Conservation (phyloP, 768 basidiomycete genomes). For the Favolaschia claudopus region DNA sequence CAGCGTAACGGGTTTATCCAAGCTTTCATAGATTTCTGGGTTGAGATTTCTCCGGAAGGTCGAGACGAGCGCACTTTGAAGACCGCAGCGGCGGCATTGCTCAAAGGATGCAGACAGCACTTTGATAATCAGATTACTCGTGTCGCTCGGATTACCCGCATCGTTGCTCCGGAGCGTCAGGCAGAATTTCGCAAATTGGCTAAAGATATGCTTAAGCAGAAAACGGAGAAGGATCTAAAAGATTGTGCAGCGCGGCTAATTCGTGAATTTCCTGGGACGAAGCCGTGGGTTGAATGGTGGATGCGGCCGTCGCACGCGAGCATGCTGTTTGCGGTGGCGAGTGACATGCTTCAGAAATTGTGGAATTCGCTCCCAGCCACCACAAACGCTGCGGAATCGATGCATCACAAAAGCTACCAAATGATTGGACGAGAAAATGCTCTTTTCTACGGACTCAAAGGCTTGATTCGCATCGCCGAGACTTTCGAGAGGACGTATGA, state of each 20-base stretch:
- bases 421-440: slow-evolving; percentile 13
- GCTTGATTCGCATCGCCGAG: not conserved
- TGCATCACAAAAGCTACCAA: slow-evolving; percentile 28
- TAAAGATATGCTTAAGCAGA: slow-evolving; percentile 7
- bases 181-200: slow-evolving; percentile 26
- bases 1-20: slow-evolving; percentile 39
- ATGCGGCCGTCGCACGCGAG: slow-evolving; percentile 26
- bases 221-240: slow-evolving; percentile 19
- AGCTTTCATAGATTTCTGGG: slow-evolving; percentile 38
- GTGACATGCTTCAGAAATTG: slow-evolving; percentile 19
- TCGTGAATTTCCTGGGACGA: slow-evolving; percentile 31
- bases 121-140: slow-evolving; percentile 38
- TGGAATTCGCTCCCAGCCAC: slow-evolving; percentile 28
- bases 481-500: slow-evolving; percentile 6
- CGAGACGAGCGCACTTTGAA: slow-evolving; percentile 17
- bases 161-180: slow-evolving; percentile 27
- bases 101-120: slow-evolving; percentile 43
- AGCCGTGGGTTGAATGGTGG: slow-evolving; percentile 46
- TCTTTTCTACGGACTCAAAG: slow-evolving; percentile 3
- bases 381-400: slow-evolving; percentile 30
- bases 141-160: slow-evolving; percentile 30
- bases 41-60: not conserved
- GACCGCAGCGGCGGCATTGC: slow-evolving; percentile 7
- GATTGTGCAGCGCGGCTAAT: slow-evolving; percentile 16
- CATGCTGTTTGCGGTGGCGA: slow-evolving; percentile 25